Evolutionary conservation across 2,329 filamentous ascomycete species (phyloP).

Genomic region (Colletotrichum musicola): DNA sequence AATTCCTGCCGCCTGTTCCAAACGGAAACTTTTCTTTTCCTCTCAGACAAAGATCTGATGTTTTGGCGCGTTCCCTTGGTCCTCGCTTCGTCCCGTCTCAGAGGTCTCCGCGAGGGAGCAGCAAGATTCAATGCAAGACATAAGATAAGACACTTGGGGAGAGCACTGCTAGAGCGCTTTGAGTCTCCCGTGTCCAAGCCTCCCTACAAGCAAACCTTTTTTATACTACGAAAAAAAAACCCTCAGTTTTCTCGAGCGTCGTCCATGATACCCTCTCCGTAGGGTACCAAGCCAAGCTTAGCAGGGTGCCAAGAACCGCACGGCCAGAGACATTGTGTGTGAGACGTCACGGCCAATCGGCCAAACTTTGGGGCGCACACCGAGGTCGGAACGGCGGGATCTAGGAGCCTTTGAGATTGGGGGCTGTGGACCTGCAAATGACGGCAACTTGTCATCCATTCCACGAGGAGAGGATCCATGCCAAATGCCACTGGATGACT

Average conservation of each 20-base stretch:
- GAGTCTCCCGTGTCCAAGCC: slow-evolving; percentile 9
- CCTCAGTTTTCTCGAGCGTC: not conserved
- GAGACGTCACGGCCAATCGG: slow-evolving; percentile 33
- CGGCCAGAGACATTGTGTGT: not conserved
- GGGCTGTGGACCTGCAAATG: slow-evolving; percentile 9
- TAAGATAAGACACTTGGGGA: slow-evolving; percentile 10
- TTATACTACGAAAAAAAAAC: not conserved
- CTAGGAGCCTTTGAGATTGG: not conserved
- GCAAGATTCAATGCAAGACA: slow-evolving; percentile 16
- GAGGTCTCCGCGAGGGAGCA: slow-evolving; percentile 21
- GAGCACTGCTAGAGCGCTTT: not conserved
- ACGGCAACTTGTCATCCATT: slow-evolving; percentile 25
- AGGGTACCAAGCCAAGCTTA: not conserved
- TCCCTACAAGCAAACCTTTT: not conserved
- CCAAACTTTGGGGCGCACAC: slow-evolving; percentile 17
- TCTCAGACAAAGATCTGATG: slow-evolving; percentile 14
- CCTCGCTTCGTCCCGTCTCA: slow-evolving; percentile 33
- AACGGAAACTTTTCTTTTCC: slow-evolving; percentile 8
- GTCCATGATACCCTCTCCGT: too few relatives aligned
- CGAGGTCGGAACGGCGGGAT: slow-evolving; percentile 4
- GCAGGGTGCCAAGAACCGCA: slow-evolving; percentile 10
- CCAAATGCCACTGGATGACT: not conserved
- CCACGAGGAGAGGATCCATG: slow-evolving; percentile 30
- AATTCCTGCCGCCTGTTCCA: slow-evolving; percentile 8
- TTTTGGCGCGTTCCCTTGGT: slow-evolving; percentile 6